Conservation (phyloP, 345 rosid species). For the thale cress (Arabidopsis thaliana) region TAIR10.1 NC_003074.8:18344501-18345000, state of each 20-base stretch:
- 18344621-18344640: too few species aligned
- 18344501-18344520: too few species aligned
- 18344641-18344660: too few species aligned
- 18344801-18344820: background rate
- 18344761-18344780: background rate
- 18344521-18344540: too few species aligned
- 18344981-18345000: slow-evolving; percentile 36
- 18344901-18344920: slow-evolving; percentile 12
- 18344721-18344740: background rate
- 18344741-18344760: background rate
- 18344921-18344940: slow-evolving; percentile 53
- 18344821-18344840: slow-evolving; percentile 19
- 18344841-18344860: background rate
- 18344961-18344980: slow-evolving; percentile 49
- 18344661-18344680: too few species aligned
- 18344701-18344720: background rate
- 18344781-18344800: background rate
- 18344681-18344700: too few species aligned
- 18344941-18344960: slow-evolving; percentile 86
- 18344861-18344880: slow-evolving; percentile 32
- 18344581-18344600: too few species aligned
- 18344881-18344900: slow-evolving; percentile 20
- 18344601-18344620: too few species aligned
- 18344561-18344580: too few species aligned
- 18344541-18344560: too few species aligned